Conservation (phyloP, 805 yeast genomes). For the Hyphopichia homilentoma region DNA sequence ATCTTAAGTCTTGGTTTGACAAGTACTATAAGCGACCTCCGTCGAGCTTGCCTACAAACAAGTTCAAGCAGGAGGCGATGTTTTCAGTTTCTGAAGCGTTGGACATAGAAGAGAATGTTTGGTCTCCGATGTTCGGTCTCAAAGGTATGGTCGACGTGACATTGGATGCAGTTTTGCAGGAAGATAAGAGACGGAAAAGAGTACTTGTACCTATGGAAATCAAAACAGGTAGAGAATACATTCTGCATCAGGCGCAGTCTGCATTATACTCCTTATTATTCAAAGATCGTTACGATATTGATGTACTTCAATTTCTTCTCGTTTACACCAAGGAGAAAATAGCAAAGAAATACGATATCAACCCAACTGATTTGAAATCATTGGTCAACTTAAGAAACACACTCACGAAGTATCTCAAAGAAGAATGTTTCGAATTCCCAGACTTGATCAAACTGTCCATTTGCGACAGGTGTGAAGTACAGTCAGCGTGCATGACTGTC, state of each 20-base stretch:
- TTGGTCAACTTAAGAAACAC: slow-evolving; percentile 71
- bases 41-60: slow-evolving; percentile 19
- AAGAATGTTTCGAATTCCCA: slow-evolving; percentile 51
- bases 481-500: slow-evolving; percentile 60
- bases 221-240: slow-evolving; percentile 72
- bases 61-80: slow-evolving; percentile 28
- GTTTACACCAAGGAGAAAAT: slow-evolving; percentile 67
- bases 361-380: slow-evolving; percentile 56
- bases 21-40: slow-evolving; percentile 33
- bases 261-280: slow-evolving; percentile 74
- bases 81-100: slow-evolving; percentile 61
- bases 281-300: slow-evolving; percentile 73
- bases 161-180: slow-evolving; percentile 51
- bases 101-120: slow-evolving; percentile 85
- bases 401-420: slow-evolving; percentile 56
- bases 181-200: slow-evolving; percentile 22
- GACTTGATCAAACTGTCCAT: slow-evolving; percentile 46
- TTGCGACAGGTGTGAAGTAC: slow-evolving; percentile 61
- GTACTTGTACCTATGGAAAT: slow-evolving; percentile 76
- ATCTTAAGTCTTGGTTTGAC: slow-evolving; percentile 52
- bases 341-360: slow-evolving; percentile 51
- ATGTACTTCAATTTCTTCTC: slow-evolving; percentile 60
- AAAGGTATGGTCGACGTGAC: slow-evolving; percentile 91
- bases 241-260: slow-evolving; percentile 82
- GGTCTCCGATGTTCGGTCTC: slow-evolving; percentile 89